Conservation (phyloP, 2,329 filamentous ascomycete genomes). For the Reticulascus tulasneorum region DNA sequence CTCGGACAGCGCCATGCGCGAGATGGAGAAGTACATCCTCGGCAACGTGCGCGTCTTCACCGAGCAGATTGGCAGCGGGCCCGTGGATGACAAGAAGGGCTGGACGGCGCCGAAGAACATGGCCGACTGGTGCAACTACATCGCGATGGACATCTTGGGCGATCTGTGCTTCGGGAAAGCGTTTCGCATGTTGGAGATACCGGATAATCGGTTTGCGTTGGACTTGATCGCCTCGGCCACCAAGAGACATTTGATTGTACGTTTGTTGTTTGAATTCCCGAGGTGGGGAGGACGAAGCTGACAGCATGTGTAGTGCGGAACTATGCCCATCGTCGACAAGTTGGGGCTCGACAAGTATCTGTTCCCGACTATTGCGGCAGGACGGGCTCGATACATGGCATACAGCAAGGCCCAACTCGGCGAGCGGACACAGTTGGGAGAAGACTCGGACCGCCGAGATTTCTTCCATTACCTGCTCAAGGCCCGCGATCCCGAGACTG, state of each 20-base stretch:
- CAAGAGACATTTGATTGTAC: conserved; percentile 64
- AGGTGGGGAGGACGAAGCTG: not conserved
- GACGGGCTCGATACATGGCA: conserved; percentile 65
- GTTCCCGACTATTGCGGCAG: conserved; percentile 62
- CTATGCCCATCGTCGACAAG: conserved; percentile 65
- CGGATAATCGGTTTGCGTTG: conserved; percentile 62
- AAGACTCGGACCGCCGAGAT: conserved; percentile 64
- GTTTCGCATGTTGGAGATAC: conserved; percentile 56
- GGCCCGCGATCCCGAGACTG: conserved; percentile 67
- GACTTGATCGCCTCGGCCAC: conserved; percentile 64
- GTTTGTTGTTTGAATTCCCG: conserved; percentile 20
- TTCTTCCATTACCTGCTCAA: conserved; percentile 74
- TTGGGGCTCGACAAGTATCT: conserved; percentile 64
- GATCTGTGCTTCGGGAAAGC: conserved; percentile 59
- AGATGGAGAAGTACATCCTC: conserved; percentile 65
- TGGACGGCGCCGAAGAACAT: conserved; percentile 60
- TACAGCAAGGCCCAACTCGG: conserved; percentile 66
- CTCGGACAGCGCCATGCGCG: conserved; percentile 60
- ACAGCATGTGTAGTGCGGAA: conserved; percentile 54
- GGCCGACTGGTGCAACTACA: conserved; percentile 59
- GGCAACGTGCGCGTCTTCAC: conserved; percentile 65
- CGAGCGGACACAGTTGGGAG: conserved; percentile 62
- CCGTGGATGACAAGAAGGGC: conserved; percentile 41
- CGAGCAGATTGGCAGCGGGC: conserved; percentile 44
- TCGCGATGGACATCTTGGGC: conserved; percentile 60